Percentiles rank a stretch among this genome's conserved stretches.
phyloP scores from a whole-genome alignment of 225 moss, liverwort and hornwort genomes.

The Pseudoscleropodium purum region DNA sequence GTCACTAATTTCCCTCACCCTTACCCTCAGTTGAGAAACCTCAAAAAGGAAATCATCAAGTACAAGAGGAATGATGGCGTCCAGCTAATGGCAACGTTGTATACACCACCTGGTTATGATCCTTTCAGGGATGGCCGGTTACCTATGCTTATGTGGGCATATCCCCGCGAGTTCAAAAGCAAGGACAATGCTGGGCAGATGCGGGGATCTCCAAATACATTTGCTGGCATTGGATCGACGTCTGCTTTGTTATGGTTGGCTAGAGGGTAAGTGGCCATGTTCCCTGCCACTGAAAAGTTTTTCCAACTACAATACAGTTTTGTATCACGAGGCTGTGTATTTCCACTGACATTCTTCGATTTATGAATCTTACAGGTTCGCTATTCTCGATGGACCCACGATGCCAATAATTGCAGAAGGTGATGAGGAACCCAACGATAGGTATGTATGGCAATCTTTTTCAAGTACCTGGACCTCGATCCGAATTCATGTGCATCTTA shows the following conservation, averaged over 20 bases:
- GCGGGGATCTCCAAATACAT: constrained; percentile 85
- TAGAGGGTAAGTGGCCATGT: constrained; percentile 48
- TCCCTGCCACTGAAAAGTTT: background rate
- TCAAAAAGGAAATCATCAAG: constrained; percentile 82
- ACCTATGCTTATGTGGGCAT: constrained; percentile 91
- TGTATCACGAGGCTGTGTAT: background rate
- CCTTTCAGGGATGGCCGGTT: constrained; percentile 64
- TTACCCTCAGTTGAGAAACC: constrained; percentile 73
- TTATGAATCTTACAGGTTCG: constrained; percentile 41
- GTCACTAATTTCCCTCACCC: constrained; percentile 92
- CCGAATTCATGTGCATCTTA: background rate
- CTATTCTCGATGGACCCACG: constrained; percentile 92
- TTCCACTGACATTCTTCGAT: background rate
- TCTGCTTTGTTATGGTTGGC: constrained; percentile 90
- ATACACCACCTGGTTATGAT: constrained; percentile 77
- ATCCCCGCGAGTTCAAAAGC: constrained; percentile 95
- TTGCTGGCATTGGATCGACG: constrained; percentile 92
- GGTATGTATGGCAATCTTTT: constrained; percentile 37
- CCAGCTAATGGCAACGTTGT: constrained; percentile 90
- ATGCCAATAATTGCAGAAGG: constrained; percentile 99
- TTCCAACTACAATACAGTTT: background rate
- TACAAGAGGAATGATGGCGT: constrained; percentile 87
- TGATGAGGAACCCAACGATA: constrained; percentile 93
- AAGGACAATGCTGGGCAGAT: constrained; percentile 96
- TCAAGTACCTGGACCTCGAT: background rate